A percentile compares a stretch with the other conserved stretches of the same genome.
Evolutionary conservation across 495 filamentous ascomycete genomes (phyloP).

Genomic region (Xylaria sp.): DNA sequence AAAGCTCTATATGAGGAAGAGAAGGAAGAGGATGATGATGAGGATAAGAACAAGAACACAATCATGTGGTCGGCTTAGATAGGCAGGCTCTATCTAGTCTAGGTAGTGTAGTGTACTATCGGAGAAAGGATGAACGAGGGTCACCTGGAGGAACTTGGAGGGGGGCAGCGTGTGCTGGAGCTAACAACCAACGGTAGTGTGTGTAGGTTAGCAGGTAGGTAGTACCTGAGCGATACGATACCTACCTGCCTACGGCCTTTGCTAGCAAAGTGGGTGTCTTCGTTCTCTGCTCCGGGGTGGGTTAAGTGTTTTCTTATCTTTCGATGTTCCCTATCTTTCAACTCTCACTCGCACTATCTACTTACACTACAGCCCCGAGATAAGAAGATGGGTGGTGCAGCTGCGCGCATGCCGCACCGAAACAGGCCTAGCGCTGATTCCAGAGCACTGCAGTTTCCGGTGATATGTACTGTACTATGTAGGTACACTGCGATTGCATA

Average conservation of each 20-base stretch:
- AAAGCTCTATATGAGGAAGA: slow-evolving; percentile 15
- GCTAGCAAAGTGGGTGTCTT: slow-evolving; percentile 11
- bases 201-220: not conserved
- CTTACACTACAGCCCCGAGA: slow-evolving; percentile 2
- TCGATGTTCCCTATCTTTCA: slow-evolving; percentile 2
- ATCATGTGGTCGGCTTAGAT: slow-evolving; percentile 22
- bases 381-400: slow-evolving; percentile 17
- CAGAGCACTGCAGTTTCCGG: not conserved
- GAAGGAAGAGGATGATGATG: too few relatives aligned
- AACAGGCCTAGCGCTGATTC: slow-evolving; percentile 18
- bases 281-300: not conserved
- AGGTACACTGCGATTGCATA: too few relatives aligned
- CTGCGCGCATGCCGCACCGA: not conserved
- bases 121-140: slow-evolving; percentile 14
- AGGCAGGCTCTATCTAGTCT: too few relatives aligned
- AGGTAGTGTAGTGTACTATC: too few relatives aligned
- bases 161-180: not conserved
- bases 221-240: not conserved
- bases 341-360: not conserved
- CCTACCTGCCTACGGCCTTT: too few relatives aligned
- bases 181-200: not conserved
- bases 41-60: too few relatives aligned
- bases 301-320: slow-evolving; percentile 25
- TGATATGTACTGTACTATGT: too few relatives aligned
- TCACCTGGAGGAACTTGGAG: slow-evolving; percentile 14